Evolutionary conservation across 2,329 filamentous ascomycete species (phyloP).

Genomic region (Verticillium albo-atrum): DNA sequence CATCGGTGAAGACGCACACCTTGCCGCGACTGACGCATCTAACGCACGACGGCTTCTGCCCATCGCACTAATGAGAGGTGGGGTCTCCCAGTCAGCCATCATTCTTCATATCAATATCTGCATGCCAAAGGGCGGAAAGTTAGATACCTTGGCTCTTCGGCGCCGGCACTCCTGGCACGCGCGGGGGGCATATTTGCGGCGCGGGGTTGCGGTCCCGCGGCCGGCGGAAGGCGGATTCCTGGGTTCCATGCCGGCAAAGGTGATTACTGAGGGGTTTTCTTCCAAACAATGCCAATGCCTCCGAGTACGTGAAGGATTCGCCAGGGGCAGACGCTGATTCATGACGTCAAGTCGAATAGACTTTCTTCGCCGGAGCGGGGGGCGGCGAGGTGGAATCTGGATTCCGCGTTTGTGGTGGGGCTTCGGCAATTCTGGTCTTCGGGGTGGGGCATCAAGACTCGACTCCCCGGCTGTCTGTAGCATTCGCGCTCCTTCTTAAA

Average conservation of each 20-base stretch:
- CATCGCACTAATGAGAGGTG: constrained; percentile 22
- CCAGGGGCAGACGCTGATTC: not conserved
- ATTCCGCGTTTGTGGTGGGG: not conserved
- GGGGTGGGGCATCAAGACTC: not conserved
- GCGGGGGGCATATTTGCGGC: constrained; percentile 15
- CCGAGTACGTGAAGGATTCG: not conserved
- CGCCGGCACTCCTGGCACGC: constrained; percentile 32
- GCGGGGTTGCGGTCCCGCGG: not conserved
- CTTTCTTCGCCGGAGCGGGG: no score
- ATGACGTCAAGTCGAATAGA: not conserved
- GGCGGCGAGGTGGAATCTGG: not conserved
- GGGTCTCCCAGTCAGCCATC: not conserved
- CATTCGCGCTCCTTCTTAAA: no score
- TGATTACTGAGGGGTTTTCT: not conserved
- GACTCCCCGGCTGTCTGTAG: not conserved
- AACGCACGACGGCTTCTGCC: constrained; percentile 22
- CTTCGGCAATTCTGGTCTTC: not conserved
- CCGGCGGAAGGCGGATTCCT: not conserved
- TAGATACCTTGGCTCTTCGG: constrained; percentile 26
- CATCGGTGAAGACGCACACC: constrained; percentile 22
- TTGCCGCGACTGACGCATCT: constrained; percentile 23
- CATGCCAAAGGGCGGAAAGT: not conserved
- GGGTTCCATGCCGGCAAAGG: not conserved
- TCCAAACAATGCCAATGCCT: not conserved
- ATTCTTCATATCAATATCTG: not conserved